Conservation (phyloP, 1,284 basidiomycete species). For the Gastroboletus turbinatus region DNA sequence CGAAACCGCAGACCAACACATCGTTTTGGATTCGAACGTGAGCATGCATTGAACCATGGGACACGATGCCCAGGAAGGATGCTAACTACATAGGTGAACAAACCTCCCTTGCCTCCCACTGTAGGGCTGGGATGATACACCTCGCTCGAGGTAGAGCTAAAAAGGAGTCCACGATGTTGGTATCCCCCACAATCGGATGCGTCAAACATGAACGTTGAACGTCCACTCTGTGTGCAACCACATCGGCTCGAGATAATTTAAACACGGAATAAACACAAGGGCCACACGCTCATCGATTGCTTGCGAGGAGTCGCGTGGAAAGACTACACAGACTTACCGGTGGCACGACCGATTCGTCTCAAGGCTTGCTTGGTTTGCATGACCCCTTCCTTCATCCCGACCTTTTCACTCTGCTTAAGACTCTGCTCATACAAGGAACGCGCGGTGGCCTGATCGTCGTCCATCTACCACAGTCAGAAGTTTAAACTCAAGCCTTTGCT, state of each 20-base stretch:
- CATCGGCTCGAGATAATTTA: too few species aligned
- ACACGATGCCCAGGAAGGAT: too few species aligned
- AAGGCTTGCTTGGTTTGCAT: constrained; percentile 49
- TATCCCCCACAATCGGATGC: neutral
- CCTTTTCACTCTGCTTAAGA: constrained; percentile 47
- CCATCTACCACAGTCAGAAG: constrained; percentile 41
- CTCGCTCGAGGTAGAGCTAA: neutral
- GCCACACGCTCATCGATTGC: neutral
- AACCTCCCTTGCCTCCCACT: neutral
- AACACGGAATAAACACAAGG: neutral
- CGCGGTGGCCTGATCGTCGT: constrained; percentile 46
- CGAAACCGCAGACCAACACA: too few species aligned
- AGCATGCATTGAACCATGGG: too few species aligned
- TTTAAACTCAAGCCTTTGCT: neutral
- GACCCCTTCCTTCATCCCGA: constrained; percentile 53
- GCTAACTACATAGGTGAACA: too few species aligned
- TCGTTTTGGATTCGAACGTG: too few species aligned
- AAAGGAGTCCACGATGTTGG: neutral
- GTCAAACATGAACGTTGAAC: neutral
- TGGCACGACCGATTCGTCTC: constrained; percentile 33
- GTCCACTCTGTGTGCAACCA: neutral
- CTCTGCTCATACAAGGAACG: constrained; percentile 46
- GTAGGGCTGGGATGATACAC: neutral
- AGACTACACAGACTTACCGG: neutral
- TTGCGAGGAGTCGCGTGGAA: neutral